phyloP scores from a whole-genome alignment of 2,329 filamentous ascomycete genomes.

The Scedosporium aurantiacum region DNA sequence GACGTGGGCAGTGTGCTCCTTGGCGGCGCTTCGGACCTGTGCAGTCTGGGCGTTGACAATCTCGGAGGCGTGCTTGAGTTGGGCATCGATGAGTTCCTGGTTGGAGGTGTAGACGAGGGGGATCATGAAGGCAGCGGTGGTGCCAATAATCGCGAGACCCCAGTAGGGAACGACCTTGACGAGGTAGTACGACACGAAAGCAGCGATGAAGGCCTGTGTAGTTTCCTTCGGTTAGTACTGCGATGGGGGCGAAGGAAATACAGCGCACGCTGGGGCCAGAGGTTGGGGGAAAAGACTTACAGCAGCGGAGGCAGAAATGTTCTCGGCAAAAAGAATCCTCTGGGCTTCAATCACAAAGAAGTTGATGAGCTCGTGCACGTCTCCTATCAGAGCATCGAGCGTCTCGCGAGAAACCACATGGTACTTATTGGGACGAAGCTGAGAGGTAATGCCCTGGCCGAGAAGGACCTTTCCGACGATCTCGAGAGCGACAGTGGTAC shows the following conservation, averaged over 20 bases:
- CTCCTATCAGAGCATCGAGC: conserved; percentile 48
- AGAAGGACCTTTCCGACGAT: conserved; percentile 49
- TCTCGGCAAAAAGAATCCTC: conserved; percentile 58
- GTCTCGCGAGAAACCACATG: conserved; percentile 54
- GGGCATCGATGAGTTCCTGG: conserved; percentile 57
- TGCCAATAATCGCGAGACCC: conserved; percentile 51
- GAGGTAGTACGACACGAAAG: conserved; percentile 57
- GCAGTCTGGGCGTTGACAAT: conserved; percentile 51
- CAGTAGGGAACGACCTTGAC: conserved; percentile 61
- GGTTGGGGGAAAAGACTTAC: conserved; percentile 30
- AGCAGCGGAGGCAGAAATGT: conserved; percentile 45
- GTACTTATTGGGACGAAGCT: conserved; percentile 56
- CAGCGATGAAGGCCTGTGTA: conserved; percentile 43
- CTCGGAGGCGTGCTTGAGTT: conserved; percentile 46
- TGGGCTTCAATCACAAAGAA: conserved; percentile 62
- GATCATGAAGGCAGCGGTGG: conserved; percentile 48
- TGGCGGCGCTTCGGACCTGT: conserved; percentile 49
- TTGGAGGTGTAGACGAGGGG: conserved; percentile 57
- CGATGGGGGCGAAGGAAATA: background rate
- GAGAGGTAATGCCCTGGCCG: conserved; percentile 50
- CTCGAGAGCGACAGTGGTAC: conserved; percentile 50
- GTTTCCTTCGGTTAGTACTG: background rate
- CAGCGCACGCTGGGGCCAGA: no score
- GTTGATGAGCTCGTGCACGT: conserved; percentile 58
- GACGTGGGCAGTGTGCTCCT: conserved; percentile 53